Evolutionary conservation across 257 asterid species (phyloP).

Genomic region (Salvia hispanica): DNA sequence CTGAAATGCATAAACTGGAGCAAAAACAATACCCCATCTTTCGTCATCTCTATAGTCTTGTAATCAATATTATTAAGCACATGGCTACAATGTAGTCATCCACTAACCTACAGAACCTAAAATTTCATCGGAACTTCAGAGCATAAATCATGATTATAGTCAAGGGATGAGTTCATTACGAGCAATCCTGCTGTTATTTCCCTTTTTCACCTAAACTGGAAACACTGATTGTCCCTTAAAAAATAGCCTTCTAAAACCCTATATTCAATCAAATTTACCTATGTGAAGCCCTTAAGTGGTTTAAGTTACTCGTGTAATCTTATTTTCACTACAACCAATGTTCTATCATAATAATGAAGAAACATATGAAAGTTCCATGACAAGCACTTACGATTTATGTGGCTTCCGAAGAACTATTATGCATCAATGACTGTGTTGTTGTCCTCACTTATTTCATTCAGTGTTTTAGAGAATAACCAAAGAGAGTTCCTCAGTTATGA

Average conservation of each 20-base stretch:
- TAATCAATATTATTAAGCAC: not conserved
- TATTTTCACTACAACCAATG: conserved; percentile 4
- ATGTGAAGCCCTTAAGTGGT: not conserved
- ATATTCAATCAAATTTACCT: not conserved
- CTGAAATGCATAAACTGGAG: not conserved
- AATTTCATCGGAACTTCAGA: conserved; percentile 15
- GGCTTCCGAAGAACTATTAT: conserved; percentile 30
- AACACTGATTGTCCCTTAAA: conserved; percentile 1
- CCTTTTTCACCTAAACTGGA: not conserved
- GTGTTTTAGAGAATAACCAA: conserved; percentile 28
- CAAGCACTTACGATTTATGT: conserved; percentile 15
- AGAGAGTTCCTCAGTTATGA: conserved; percentile 16
- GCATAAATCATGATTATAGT: conserved; percentile 4
- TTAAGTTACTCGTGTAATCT: not conserved
- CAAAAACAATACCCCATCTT: not conserved
- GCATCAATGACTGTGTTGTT: conserved; percentile 29
- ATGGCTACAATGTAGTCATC: conserved; percentile 14
- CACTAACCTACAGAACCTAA: conserved; percentile 13
- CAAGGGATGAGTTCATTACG: not conserved
- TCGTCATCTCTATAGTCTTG: not conserved
- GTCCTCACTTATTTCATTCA: conserved; percentile 22
- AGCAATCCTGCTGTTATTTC: conserved; percentile 11
- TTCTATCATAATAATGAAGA: conserved; percentile 10
- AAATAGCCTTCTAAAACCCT: conserved; percentile 8
- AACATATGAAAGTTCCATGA: conserved; percentile 14